A percentile compares a stretch with the other conserved stretches of the same genome.
These are phyloP conservation scores for Thielaviopsis cerberus DNA, from an alignment of 2,329 filamentous ascomycete species.

Conservation along the genomic window DNA sequence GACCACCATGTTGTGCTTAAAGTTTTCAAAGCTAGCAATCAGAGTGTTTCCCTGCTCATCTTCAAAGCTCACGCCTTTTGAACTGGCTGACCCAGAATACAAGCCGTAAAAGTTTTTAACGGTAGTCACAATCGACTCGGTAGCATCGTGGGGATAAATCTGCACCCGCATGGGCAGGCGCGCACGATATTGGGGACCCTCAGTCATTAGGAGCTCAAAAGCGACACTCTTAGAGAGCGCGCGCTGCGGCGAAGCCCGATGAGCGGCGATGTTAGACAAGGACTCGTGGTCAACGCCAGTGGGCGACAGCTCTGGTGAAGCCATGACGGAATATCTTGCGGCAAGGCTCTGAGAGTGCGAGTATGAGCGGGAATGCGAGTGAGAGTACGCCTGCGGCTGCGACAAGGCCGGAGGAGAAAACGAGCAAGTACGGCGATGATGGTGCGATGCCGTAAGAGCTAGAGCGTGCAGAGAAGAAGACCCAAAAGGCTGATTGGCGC, in stretches of 20 bases:
- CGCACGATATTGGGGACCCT: slow-evolving; percentile 49
- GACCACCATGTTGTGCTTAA: slow-evolving; percentile 77
- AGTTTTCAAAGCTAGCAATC: slow-evolving; percentile 92
- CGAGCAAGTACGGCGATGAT: not conserved
- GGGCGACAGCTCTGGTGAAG: slow-evolving; percentile 8
- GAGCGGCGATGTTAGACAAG: not conserved
- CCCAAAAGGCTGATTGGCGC: slow-evolving; percentile 5
- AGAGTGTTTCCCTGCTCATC: slow-evolving; percentile 75
- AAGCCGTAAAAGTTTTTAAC: slow-evolving; percentile 98
- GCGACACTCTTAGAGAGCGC: slow-evolving; percentile 47
- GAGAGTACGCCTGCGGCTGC: not conserved
- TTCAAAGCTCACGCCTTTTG: slow-evolving; percentile 83
- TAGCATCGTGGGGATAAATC: slow-evolving; percentile 89
- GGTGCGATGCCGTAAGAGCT: slow-evolving; percentile 3
- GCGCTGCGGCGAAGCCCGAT: slow-evolving; percentile 4
- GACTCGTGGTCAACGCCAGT: slow-evolving; percentile 3
- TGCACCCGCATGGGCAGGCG: slow-evolving; percentile 72
- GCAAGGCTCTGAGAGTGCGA: not conserved
- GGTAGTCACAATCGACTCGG: slow-evolving; percentile 91
- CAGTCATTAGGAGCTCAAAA: slow-evolving; percentile 56
- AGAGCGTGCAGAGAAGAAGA: slow-evolving; percentile 7
- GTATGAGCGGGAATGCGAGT: not conserved
- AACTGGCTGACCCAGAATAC: slow-evolving; percentile 53
- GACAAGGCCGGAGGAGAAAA: not conserved
- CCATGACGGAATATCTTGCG: slow-evolving; percentile 2